Base-by-base conservation (phyloP, 202 grass and related monocot genomes). In the Carex sylvatica region DNA sequence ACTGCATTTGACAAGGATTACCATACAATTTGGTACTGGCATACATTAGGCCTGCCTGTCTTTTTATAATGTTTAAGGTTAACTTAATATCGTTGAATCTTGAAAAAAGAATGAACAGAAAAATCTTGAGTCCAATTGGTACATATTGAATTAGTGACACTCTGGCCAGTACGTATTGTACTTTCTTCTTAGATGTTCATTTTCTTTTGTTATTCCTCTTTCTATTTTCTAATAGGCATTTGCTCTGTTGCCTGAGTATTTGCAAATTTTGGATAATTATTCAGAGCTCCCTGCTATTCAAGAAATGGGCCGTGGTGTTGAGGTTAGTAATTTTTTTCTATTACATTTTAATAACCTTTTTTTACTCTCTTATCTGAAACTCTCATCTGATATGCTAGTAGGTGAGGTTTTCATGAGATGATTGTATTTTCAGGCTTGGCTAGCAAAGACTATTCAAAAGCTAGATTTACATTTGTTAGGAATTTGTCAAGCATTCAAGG, bases 241-340 rank as follows among this genome's bases (percentile, higher is more conserved):
- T 89, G 91, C 89, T 63, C 91, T 99, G 63, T 90, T 99, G 84
- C 96, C 91, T 6, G 96, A 99, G 65, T 99, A 91, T 90, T 89
- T 96, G 86, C 96, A 99, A 96, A 70, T 99, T 82, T 89, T 99
- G 89, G 96, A 99, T 76, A 99, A 93, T 90, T 99, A 95, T 87
- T 89, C 93, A 88, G 79, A 89, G 51, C 91, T 99, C 86, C 89
- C 85, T 88, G 81, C 83, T 85, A 65, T 95, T 44, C 91, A 99
- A 90, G 96, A 99, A 86, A 92, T 99, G 91, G 92, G 91, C 52
- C 89, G 85, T 80, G 87, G 79, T 79, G 86, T 96, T 47, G 96
- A 99, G 96, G 96, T 92, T 30, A 88, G 73, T 80, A 47, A 71
- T 78, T 70, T 47, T 87, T 72, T 78, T 5, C 51, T 84, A 28